Conservation (phyloP, 2,329 filamentous ascomycete species). For the Mycosphaerella arachidis region DNA sequence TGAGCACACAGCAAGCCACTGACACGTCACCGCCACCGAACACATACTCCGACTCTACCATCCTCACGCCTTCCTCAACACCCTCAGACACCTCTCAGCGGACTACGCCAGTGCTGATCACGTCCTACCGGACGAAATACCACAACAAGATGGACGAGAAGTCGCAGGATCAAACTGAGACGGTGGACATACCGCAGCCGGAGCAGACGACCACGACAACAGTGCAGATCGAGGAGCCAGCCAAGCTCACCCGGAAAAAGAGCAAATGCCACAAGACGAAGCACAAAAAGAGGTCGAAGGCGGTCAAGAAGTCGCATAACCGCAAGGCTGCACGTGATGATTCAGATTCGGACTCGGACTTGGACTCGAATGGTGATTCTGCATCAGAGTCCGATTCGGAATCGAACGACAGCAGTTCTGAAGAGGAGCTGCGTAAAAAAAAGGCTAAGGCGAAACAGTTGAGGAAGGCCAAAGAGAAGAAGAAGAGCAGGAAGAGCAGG, state of each 20-base stretch:
- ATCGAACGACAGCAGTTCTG: conserved; percentile 22
- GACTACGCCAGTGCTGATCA: conserved; percentile 12
- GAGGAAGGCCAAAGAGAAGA: conserved; percentile 20
- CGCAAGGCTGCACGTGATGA: conserved; percentile 20
- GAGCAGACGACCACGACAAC: conserved; percentile 9
- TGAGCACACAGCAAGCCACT: conserved; percentile 23
- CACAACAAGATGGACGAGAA: conserved; percentile 27
- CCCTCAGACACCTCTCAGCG: conserved; percentile 23
- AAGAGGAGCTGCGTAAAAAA: conserved; percentile 23
- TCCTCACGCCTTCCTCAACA: conserved; percentile 25
- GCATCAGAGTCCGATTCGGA: conserved; percentile 11
- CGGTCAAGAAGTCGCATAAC: conserved; percentile 16
- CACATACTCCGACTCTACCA: conserved; percentile 15
- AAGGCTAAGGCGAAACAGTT: conserved; percentile 20
- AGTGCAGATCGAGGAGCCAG: conserved; percentile 8
- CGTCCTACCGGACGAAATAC: conserved; percentile 16
- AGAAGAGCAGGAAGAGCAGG: conserved; percentile 24
- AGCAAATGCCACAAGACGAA: conserved; percentile 22
- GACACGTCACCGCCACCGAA: conserved; percentile 20
- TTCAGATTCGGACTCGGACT: conserved; percentile 16
- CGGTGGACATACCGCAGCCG: conserved; percentile 12
- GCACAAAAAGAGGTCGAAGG: conserved; percentile 21
- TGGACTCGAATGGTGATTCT: neutral
- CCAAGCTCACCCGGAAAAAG: conserved; percentile 21
- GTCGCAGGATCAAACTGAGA: conserved; percentile 16